Percentiles rank a stretch among this genome's conserved stretches.
These are phyloP conservation scores for Mycena kentingensis DNA, from an alignment of 768 basidiomycete species.

Conservation along the genomic window DNA sequence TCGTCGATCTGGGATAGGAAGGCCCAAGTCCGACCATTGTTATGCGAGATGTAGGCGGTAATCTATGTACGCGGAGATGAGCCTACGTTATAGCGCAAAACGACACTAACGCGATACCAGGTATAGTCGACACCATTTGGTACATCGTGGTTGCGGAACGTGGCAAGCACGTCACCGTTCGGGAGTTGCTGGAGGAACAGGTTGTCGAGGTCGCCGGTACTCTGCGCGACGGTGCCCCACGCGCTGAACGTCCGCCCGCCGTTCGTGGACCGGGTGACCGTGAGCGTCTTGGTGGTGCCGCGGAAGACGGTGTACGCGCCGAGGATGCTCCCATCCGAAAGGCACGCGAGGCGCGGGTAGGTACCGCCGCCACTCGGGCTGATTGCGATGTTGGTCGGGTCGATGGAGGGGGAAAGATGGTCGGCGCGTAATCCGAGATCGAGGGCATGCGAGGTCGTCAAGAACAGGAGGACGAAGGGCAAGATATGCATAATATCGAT, in stretches of 20 bases:
- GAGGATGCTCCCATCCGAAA: not conserved
- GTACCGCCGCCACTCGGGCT: not conserved
- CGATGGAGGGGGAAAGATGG: not conserved
- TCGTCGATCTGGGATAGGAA: slow-evolving; percentile 26
- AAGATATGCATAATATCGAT: too few relatives aligned
- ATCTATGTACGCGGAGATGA: slow-evolving; percentile 5
- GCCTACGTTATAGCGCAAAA: not conserved
- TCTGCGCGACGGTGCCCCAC: slow-evolving; percentile 11
- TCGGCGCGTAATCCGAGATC: too few relatives aligned
- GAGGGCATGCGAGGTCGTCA: too few relatives aligned
- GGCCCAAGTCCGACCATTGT: slow-evolving; percentile 24
- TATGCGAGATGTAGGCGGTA: slow-evolving; percentile 23
- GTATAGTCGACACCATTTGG: slow-evolving; percentile 1
- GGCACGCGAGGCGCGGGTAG: not conserved
- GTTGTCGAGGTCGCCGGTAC: slow-evolving; percentile 14
- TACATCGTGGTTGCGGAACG: slow-evolving; percentile 18
- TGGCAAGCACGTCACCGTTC: slow-evolving; percentile 10
- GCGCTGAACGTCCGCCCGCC: slow-evolving; percentile 11
- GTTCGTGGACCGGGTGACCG: slow-evolving; percentile 13
- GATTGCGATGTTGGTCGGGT: not conserved
- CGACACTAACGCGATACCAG: slow-evolving; percentile 8
- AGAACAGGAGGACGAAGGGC: too few relatives aligned
- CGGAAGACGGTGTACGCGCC: not conserved
- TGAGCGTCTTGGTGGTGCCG: slow-evolving; percentile 9
- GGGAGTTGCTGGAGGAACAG: slow-evolving; percentile 9